Evolutionary conservation across 2,329 filamentous ascomycete genomes (phyloP), one percentile per base, ranked within the genome.

Genomic region (Penicillium digitatum): DNA sequence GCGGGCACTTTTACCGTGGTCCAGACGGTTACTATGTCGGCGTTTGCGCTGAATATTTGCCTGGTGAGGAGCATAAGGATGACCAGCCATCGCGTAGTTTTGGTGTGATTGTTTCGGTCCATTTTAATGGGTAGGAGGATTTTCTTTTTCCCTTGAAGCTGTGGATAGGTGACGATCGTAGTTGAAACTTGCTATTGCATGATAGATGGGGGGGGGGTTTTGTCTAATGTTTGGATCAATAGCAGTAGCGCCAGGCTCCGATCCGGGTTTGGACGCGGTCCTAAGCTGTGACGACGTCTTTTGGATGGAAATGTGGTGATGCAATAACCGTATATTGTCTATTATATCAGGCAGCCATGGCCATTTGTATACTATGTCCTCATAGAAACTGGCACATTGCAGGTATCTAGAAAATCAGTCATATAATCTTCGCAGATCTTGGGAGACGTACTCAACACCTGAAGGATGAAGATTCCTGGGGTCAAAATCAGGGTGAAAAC

Each of bases 1-100:
- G 62, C 62, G n/a, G 65, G 32, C 5, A 26, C 22, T 27, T 32
- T 65, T 3, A 64, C 60, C 12, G 64, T 61, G 16, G 68, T 55
- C 34, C 59, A 59, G 10, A 67, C 54, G 20, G 59, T 64, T 46
- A 53, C 62, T 6, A 60, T 52, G 20, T 51, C 24, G 3, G 57
- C 47, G 4, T 37, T 27, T 20, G 35, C 29, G 18, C 16, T 26
- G n/a, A 22, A 22, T n/a, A 38, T 44, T 48, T 38, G 34, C 16
- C 34, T 34, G 9, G 39, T 39, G 38, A 56, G 16, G 27, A 54
- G 39, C 10, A 37, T 14, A 31, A 27, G 16, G 24, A 49, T 48
- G 45, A 45, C 52, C 46, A 57, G 29, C 48, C 53, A 47, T 55
- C 32, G 18, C 31, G 24, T 22, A 4, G 20, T 7, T 12, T 5